A percentile compares a stretch with the other conserved stretches of the same genome.
Evolutionary conservation across 2,329 filamentous ascomycete genomes (phyloP).

Genomic region (Corinectria fuckeliana): DNA sequence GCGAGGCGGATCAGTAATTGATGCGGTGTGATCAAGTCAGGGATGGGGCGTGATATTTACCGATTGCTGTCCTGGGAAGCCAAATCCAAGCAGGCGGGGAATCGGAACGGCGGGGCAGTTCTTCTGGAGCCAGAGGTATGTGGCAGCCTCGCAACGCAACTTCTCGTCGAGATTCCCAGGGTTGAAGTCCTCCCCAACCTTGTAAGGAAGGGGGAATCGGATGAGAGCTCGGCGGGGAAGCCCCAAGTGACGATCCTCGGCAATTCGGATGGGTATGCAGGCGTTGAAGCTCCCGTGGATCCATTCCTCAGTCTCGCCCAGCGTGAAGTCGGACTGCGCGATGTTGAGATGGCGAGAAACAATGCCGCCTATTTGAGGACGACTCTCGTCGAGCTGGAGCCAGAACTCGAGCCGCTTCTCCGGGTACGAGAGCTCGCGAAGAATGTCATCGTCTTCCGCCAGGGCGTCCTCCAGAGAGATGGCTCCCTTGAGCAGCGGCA

Average conservation of each 20-base stretch:
- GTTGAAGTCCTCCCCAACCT: conserved; percentile 44
- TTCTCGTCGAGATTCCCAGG: conserved; percentile 53
- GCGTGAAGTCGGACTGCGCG: conserved; percentile 9
- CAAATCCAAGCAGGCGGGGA: conserved; percentile 31
- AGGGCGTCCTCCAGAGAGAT: conserved; percentile 15
- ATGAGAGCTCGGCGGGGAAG: conserved; percentile 24
- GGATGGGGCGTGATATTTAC: conserved; percentile 3
- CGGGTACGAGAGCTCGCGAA: conserved; percentile 17
- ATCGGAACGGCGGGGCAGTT: conserved; percentile 34
- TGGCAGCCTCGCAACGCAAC: conserved; percentile 36
- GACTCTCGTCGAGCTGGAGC: conserved; percentile 3
- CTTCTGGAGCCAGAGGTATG: conserved; percentile 32
- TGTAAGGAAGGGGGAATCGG: conserved; percentile 43
- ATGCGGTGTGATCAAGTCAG: background rate
- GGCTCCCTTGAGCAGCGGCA: conserved; percentile 15
- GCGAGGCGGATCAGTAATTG: background rate
- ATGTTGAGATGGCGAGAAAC: conserved; percentile 19
- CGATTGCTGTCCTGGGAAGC: conserved; percentile 20
- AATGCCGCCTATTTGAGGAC: conserved; percentile 9
- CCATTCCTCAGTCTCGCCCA: conserved; percentile 34
- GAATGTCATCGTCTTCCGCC: conserved; percentile 16
- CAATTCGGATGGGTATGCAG: conserved; percentile 39
- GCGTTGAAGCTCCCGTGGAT: conserved; percentile 45
- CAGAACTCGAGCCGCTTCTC: conserved; percentile 17
- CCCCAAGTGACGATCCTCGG: background rate